These are phyloP conservation scores for Miamiensis avidus DNA, from an alignment of 169 alveolate genomes.

Conservation along the genomic window DNA sequence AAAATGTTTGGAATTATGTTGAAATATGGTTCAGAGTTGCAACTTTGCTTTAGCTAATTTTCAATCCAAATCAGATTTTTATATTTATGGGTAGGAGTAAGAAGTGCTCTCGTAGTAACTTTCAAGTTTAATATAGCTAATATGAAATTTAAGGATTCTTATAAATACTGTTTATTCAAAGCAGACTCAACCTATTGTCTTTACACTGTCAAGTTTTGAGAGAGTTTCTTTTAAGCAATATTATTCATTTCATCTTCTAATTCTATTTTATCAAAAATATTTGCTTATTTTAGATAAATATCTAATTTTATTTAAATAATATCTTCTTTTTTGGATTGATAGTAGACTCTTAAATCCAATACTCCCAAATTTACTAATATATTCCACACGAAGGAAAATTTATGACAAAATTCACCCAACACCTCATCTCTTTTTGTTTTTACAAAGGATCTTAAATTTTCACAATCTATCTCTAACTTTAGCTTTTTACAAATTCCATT, in stretches of 20 bases:
- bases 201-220: not conserved
- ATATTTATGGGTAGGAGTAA: too few relatives aligned
- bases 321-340: not conserved
- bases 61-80: too few relatives aligned
- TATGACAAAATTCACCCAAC: not conserved
- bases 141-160: too few relatives aligned
- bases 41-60: too few relatives aligned
- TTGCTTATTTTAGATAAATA: not conserved
- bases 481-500: not conserved
- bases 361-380: not conserved
- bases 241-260: not conserved
- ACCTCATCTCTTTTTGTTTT: not conserved
- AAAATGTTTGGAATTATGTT: too few relatives aligned
- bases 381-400: not conserved
- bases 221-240: too few relatives aligned
- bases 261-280: too few relatives aligned
- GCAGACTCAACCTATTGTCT: not conserved
- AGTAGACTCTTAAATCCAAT: not conserved
- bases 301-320: too few relatives aligned
- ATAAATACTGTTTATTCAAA: not conserved
- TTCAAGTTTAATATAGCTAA: too few relatives aligned
- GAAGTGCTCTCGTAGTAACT: too few relatives aligned
- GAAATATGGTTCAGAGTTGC: too few relatives aligned
- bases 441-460: not conserved
- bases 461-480: not conserved